Conservation (phyloP, 495 filamentous ascomycete genomes). For the Annulohypoxylon stygium region DNA sequence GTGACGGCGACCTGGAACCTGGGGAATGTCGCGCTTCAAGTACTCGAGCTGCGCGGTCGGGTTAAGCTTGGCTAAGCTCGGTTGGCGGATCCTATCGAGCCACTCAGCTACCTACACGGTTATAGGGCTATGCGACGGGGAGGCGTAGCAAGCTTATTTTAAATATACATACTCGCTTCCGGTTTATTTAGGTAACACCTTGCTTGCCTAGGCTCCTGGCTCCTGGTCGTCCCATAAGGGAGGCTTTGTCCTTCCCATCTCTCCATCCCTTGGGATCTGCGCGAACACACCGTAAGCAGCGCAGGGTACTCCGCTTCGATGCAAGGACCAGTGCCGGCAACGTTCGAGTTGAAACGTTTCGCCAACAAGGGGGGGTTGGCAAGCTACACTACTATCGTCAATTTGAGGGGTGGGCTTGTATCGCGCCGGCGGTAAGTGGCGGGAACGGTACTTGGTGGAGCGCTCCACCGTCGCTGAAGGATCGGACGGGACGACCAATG, state of each 20-base stretch:
- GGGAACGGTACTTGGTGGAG: background rate
- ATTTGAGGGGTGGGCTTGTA: background rate
- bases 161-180: background rate
- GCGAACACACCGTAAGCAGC: slow-evolving; percentile 9
- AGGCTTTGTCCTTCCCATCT: background rate
- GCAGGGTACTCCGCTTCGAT: slow-evolving; percentile 5
- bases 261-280: slow-evolving; percentile 30
- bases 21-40: slow-evolving; percentile 24
- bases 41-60: slow-evolving; percentile 11
- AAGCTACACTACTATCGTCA: background rate
- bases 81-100: slow-evolving; percentile 14
- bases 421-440: background rate
- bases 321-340: slow-evolving; percentile 27
- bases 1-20: background rate
- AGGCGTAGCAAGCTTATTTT: slow-evolving; percentile 24
- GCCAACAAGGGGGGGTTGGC: slow-evolving; percentile 25
- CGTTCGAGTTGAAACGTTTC: slow-evolving; percentile 40
- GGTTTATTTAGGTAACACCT: background rate
- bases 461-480: slow-evolving; percentile 23
- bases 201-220: too few species aligned
- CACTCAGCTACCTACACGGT: slow-evolving; percentile 3
- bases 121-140: slow-evolving; percentile 26
- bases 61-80: slow-evolving; percentile 17
- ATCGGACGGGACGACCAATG: slow-evolving; percentile 24
- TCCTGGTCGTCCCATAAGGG: slow-evolving; percentile 1